Evolutionary conservation across 2,329 filamentous ascomycete species (phyloP), one percentile per base, ranked within the genome.

Genomic region (Diaporthe destruens): DNA sequence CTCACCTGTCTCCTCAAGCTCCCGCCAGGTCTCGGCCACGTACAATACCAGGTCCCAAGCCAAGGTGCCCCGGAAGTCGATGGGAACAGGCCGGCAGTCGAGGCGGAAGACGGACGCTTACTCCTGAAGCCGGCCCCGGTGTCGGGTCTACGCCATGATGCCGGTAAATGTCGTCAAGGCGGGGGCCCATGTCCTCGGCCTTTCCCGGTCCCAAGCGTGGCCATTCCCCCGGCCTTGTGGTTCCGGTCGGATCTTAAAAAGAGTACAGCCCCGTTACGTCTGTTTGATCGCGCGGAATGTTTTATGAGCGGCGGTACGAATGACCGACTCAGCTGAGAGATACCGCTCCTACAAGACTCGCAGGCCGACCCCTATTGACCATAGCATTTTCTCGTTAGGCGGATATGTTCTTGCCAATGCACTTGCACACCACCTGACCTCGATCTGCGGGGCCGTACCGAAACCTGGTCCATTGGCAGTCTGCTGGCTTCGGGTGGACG

Each of bases 61-160:
- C 3, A 20, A 23, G 20, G 8, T 25, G 5, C 8, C 6, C 57
- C 25, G 57, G 20, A 2, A 1, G 18, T 42, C 25, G 25, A 34
- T 6, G 29, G 20, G 16, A 18, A 16, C 12, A 53, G 6, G 44
- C 29, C 59, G 44, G 29, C 29, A 36, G 2, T 25, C 42, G 7
- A 12, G 20, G 34, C 18, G 59, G 59, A 47, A 61, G 57, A 9
- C 44, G 4, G 25, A 9, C 44, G 6, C 9, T 7, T 36, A 1
- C 9, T 23, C 6, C 5, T 11, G 20, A 18, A 16, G 9, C 32
- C 44, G 44, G 44, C 12, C n/a, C 47, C 47, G 47, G 32, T 53
- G 32, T 53, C 61, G 32, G 61, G 47, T 29, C n/a, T 53, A 53
- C 61, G 61, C 61, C 47, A 66, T 66, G 12, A 18, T 39, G 61